Evolutionary conservation across 139 green algal genomes (phyloP).

Genomic region (Zygnema circumcarinatum): DNA sequence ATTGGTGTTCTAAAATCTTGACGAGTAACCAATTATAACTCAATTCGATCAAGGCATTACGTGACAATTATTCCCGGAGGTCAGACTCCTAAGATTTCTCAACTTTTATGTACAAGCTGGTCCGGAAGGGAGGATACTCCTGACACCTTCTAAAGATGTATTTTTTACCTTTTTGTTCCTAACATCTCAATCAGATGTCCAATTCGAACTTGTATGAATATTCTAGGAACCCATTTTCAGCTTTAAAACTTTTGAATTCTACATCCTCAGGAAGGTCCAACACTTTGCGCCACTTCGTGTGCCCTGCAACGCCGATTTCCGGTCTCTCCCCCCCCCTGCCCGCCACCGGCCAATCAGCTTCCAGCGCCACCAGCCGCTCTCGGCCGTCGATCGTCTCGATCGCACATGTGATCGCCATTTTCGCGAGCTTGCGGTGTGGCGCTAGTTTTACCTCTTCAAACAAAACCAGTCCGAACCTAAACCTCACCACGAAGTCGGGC

Average conservation of each 20-base stretch:
- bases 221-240: not conserved
- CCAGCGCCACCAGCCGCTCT: not conserved
- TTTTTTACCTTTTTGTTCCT: too few species aligned
- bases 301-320: not conserved
- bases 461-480: not conserved
- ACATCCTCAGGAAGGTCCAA: not conserved
- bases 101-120: too few species aligned
- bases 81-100: too few species aligned
- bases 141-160: too few species aligned
- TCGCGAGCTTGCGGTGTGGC: not conserved
- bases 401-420: not conserved
- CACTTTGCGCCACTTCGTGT: not conserved
- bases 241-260: not conserved
- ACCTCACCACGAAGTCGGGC: not conserved
- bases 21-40: too few species aligned
- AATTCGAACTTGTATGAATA: not conserved
- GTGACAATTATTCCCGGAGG: too few species aligned
- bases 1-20: too few species aligned
- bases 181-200: not conserved
- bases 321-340: not conserved
- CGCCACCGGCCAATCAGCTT: not conserved
- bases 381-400: not conserved
- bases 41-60: too few species aligned
- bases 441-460: not conserved
- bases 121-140: too few species aligned